Conservation (phyloP, 2,329 filamentous ascomycete species). For the Fusarium poae region DNA sequence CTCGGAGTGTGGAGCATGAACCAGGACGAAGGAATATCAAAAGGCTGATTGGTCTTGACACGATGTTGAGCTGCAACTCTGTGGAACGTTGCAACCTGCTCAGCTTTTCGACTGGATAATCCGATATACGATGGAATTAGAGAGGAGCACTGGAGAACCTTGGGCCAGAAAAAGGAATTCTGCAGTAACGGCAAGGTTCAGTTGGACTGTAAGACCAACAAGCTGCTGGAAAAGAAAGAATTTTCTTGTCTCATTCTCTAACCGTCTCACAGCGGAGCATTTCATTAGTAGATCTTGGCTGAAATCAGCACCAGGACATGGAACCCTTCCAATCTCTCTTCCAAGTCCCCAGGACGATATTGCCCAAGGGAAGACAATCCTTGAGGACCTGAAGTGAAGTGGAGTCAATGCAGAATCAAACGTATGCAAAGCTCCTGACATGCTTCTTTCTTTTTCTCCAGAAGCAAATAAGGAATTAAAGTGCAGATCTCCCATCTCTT, state of each 20-base stretch:
- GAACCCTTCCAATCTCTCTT: not conserved
- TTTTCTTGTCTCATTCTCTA: not conserved
- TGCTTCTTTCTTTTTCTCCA: not conserved
- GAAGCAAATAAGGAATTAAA: conserved; percentile 7
- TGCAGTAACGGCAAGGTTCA: not conserved
- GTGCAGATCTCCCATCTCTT: conserved; percentile 27
- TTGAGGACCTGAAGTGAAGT: conserved; percentile 18
- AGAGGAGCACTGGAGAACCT: rapidly evolving
- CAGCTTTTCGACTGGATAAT: not conserved
- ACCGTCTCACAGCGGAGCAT: not conserved
- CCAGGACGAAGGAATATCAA: conserved; percentile 13
- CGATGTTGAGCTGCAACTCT: not conserved
- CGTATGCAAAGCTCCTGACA: conserved; percentile 16
- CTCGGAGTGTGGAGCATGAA: not conserved
- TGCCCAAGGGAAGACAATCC: conserved; percentile 1
- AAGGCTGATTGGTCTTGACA: not conserved
- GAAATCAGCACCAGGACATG: no score
- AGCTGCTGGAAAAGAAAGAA: not conserved
- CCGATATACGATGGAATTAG: not conserved
- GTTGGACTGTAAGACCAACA: not conserved
- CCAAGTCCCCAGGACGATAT: not conserved
- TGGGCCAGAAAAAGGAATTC: not conserved
- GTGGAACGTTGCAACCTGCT: not conserved
- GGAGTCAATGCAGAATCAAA: conserved; percentile 5
- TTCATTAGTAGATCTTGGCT: no score